These are phyloP conservation scores for Acrocalymma vagum DNA, from an alignment of 2,329 filamentous ascomycete genomes.

Conservation along the genomic window DNA sequence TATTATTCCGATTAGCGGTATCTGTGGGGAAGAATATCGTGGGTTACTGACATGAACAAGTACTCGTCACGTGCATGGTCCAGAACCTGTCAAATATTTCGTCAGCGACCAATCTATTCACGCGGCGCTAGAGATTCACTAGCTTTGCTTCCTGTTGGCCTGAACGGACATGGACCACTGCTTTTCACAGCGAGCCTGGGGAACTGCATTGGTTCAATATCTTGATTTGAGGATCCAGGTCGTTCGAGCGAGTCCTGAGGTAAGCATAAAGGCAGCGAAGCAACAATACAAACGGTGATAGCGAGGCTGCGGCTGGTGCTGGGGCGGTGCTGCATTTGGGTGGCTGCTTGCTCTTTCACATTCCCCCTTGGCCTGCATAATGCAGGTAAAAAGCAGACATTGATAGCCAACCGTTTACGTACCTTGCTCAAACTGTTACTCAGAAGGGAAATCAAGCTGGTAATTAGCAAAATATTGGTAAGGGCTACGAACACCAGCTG, in stretches of 20 bases:
- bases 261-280: too few relatives aligned
- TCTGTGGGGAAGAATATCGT: slow-evolving; percentile 51
- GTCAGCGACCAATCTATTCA: slow-evolving; percentile 36
- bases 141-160: neutral
- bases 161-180: slow-evolving; percentile 12
- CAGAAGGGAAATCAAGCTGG: slow-evolving; percentile 79
- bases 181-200: too few relatives aligned
- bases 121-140: slow-evolving; percentile 2
- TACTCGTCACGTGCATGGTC: slow-evolving; percentile 76
- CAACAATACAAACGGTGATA: too few relatives aligned
- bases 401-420: slow-evolving; percentile 38
- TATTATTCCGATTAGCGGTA: slow-evolving; percentile 66
- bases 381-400: slow-evolving; percentile 12
- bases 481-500: slow-evolving; percentile 77
- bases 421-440: slow-evolving; percentile 75
- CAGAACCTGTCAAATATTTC: slow-evolving; percentile 61
- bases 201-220: slow-evolving; percentile 2
- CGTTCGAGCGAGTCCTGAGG: too few relatives aligned
- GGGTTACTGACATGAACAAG: slow-evolving; percentile 71
- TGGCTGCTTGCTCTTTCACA: slow-evolving; percentile 17
- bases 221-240: too few relatives aligned
- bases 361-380: slow-evolving; percentile 28
- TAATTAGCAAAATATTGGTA: slow-evolving; percentile 81
- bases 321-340: slow-evolving; percentile 27
- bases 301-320: slow-evolving; percentile 23